A percentile compares a stretch with the other conserved stretches of the same genome.
Conservation (phyloP, 306 rosid genomes). For the Boehmeria nivea region DNA sequence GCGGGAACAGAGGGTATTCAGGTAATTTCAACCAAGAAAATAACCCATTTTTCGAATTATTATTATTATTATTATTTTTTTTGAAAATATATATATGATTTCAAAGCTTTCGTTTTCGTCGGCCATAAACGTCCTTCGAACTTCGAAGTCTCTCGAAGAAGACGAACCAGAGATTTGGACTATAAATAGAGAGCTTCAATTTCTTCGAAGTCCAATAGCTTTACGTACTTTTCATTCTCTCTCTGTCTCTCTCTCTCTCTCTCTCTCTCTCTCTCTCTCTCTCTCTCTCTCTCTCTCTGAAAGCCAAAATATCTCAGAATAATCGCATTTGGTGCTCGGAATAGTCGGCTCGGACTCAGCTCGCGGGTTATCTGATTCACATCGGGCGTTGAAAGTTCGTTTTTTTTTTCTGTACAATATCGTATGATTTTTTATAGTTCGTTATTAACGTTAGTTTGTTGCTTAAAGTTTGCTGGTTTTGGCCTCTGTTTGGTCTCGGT, state of each 20-base stretch:
- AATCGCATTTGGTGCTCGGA: too few species aligned
- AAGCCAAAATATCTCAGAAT: neutral
- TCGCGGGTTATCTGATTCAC: neutral
- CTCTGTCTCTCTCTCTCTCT: neutral
- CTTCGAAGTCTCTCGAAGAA: conserved; percentile 38
- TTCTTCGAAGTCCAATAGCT: neutral
- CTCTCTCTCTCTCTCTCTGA: neutral
- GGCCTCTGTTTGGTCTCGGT: too few species aligned
- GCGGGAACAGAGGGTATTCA: neutral
- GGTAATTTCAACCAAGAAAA: conserved; percentile 1
- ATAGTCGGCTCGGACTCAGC: neutral
- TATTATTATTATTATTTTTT: too few species aligned
- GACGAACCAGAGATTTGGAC: neutral
- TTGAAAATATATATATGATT: too few species aligned
- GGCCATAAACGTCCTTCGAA: neutral
- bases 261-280: neutral
- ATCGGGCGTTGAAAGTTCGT: conserved; percentile 36
- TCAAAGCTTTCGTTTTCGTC: conserved; percentile 18
- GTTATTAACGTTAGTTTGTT: conserved; percentile 23
- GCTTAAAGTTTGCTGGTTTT: neutral
- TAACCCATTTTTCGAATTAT: too few species aligned
- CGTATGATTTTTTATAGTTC: conserved; percentile 8
- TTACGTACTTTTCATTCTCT: too few species aligned
- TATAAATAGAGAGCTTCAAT: conserved; percentile 28
- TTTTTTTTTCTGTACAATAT: conserved; percentile 21